Conservation (phyloP, 2,329 filamentous ascomycete species). For the Trichoderma polysporum region DNA sequence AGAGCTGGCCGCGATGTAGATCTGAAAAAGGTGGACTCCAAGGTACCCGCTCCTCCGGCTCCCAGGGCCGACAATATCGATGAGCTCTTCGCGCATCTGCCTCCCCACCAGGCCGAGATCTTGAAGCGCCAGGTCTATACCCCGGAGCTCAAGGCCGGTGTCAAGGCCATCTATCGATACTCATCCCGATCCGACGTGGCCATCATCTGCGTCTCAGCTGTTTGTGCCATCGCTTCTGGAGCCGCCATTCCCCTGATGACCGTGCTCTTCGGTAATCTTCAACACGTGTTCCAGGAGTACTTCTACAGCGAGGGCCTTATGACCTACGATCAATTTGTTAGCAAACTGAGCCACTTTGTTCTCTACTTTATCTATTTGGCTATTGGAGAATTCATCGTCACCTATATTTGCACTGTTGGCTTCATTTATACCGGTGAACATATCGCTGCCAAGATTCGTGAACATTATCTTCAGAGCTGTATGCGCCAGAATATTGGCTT, state of each 20-base stretch:
- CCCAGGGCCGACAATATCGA: constrained; percentile 40
- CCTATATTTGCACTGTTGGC: constrained; percentile 79
- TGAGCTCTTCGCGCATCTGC: constrained; percentile 62
- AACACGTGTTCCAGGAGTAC: constrained; percentile 63
- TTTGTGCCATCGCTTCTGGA: constrained; percentile 70
- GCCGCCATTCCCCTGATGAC: constrained; percentile 80
- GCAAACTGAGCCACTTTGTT: constrained; percentile 61
- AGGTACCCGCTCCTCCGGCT: neutral
- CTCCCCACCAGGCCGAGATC: constrained; percentile 64
- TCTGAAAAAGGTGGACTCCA: constrained; percentile 19
- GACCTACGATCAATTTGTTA: constrained; percentile 55
- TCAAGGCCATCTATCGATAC: constrained; percentile 68
- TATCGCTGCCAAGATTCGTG: constrained; percentile 74
- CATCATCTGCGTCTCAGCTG: constrained; percentile 59
- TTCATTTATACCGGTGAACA: constrained; percentile 89
- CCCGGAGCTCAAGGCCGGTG: constrained; percentile 61
- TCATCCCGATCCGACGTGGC: constrained; percentile 63
- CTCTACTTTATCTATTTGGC: constrained; percentile 85
- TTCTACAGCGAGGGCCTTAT: constrained; percentile 41
- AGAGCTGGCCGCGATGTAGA: neutral
- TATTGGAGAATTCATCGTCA: constrained; percentile 74
- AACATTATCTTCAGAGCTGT: constrained; percentile 80
- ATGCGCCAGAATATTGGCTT: constrained; percentile 88
- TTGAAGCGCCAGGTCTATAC: constrained; percentile 68
- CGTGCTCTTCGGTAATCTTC: constrained; percentile 74